phyloP scores from a whole-genome alignment of 148 eudicot genomes.

The Euryodendron excelsum region DNA sequence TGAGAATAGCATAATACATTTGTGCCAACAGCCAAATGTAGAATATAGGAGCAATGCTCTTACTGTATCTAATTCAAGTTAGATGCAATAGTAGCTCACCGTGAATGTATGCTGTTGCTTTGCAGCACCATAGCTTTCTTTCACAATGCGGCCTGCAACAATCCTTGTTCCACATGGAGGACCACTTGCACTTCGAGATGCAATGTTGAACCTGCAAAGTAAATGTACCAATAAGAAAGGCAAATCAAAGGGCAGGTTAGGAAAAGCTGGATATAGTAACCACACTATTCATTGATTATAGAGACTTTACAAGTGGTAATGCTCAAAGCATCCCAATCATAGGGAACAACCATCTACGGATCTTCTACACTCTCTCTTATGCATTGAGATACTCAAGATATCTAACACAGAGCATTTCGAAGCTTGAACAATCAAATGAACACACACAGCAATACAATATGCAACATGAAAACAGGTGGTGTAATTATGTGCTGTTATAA shows the following conservation, averaged over 20 bases:
- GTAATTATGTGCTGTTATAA: neutral
- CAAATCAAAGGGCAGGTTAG: constrained; percentile 4
- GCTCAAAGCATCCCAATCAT: neutral
- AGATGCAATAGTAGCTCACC: constrained; percentile 31
- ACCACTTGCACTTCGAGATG: constrained; percentile 71
- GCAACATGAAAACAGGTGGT: too few species aligned
- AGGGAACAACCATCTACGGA: neutral
- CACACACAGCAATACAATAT: neutral
- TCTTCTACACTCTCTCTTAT: neutral
- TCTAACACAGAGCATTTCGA: neutral
- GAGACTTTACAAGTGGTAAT: neutral
- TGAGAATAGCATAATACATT: constrained; percentile 6
- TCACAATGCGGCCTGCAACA: constrained; percentile 75
- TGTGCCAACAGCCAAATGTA: neutral
- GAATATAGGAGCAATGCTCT: neutral
- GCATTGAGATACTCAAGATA: neutral
- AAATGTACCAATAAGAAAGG: neutral
- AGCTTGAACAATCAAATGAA: neutral
- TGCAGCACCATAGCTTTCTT: constrained; percentile 88
- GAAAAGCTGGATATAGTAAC: neutral
- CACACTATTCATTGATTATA: neutral
- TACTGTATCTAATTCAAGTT: neutral
- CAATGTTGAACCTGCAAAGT: constrained; percentile 59
- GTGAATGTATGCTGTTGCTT: constrained; percentile 95
- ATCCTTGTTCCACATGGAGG: constrained; percentile 71